Base-by-base conservation (phyloP, 306 rosid genomes). In the Geum urbanum region DNA sequence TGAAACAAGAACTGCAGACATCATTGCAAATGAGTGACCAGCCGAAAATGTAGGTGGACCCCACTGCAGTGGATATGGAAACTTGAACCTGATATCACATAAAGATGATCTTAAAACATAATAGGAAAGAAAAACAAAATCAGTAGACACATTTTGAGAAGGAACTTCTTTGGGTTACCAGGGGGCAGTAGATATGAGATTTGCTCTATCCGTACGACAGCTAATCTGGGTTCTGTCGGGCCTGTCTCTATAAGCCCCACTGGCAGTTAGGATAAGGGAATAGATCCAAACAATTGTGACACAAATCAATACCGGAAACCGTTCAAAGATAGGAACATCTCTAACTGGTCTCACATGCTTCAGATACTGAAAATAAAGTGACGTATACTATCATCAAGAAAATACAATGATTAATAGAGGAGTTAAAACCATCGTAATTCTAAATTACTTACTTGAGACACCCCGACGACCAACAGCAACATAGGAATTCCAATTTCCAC, bases 11-110 rank as follows among this genome's bases (percentile, higher is more conserved):
- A 94, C 98, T 3, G 96, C 92, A 27, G 98, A 82, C 97, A 94
- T 94, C 88, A 87, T 94, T 19, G 96, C 96, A 70, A 88, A 88
- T n/a, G 97, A 82, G 86, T 94, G 98, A 57, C 96, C 98, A 0
- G 87, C 98, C n/a, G 96, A 88, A 84, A 94, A 94, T 41, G 98
- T 94, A 66, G 98, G 98, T 0, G 98, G 95, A 16, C 98, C 98
- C 98, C 98, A 94, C 68, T 94, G 98, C 77, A 94, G 83, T 50
- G 98, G 98, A 67, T 94, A 94, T 1, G 98, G 98, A 46, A 90
- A 88, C 86, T 86, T 94, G 80, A 94, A 88, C 98, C 98, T 94
- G 71, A 49, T 65, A 70, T 20, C 67, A 39, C 69, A 68, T 46
- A 56, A 9, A 27, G 66, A 62, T 64, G 39, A 66, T 76, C 52